Percentiles rank a stretch among this genome's conserved stretches.
Conservation (phyloP, 2,329 filamentous ascomycete species). For the Endocalyx cinctus region DNA sequence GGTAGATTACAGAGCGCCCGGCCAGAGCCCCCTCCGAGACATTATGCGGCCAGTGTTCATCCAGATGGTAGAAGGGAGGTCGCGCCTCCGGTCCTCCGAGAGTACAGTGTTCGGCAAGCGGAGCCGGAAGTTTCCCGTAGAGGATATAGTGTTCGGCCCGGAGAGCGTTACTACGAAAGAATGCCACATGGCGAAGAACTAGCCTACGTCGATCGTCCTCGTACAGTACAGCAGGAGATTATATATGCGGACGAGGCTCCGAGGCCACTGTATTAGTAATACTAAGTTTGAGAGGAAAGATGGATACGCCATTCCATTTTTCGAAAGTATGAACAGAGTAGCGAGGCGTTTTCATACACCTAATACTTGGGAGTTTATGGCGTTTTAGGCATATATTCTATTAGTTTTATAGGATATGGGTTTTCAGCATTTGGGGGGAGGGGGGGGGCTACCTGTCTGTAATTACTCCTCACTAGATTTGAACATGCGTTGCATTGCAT, state of each 20-base stretch:
- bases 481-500: too few relatives aligned
- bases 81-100: conserved; percentile 21
- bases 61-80: conserved; percentile 34
- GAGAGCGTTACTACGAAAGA: conserved; percentile 41
- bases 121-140: conserved; percentile 30
- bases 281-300: conserved; percentile 2
- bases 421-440: too few relatives aligned
- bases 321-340: conserved; percentile 1
- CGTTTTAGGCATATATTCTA: too few relatives aligned
- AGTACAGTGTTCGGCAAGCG: conserved; percentile 28
- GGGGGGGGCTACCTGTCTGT: too few relatives aligned
- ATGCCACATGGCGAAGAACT: conserved; percentile 34
- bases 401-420: too few relatives aligned
- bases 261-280: conserved; percentile 25
- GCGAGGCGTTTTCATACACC: neutral
- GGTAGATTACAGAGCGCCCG: conserved; percentile 39
- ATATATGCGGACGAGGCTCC: conserved; percentile 39
- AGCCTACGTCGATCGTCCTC: conserved; percentile 40
- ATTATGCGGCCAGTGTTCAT: conserved; percentile 41
- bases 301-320: conserved; percentile 2
- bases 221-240: conserved; percentile 36
- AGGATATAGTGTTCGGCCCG: conserved; percentile 38
- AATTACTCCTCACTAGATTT: too few relatives aligned
- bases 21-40: conserved; percentile 38
- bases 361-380: neutral